Conservation (phyloP, 2,329 filamentous ascomycete genomes). For the Microsporum audouinii region DNA sequence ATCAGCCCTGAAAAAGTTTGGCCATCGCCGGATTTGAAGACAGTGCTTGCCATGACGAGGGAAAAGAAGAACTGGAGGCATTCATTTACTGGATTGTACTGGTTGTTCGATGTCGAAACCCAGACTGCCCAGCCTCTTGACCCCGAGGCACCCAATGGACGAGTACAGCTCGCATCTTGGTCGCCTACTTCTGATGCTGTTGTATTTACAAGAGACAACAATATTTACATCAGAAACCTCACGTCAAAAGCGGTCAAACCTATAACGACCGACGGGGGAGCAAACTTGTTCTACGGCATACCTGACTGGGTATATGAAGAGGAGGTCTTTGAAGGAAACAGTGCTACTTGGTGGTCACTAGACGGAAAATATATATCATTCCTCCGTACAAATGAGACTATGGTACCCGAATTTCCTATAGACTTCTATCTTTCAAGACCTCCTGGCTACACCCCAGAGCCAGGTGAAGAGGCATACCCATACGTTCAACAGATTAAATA, state of each 20-base stretch:
- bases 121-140: conserved; percentile 70
- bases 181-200: conserved; percentile 76
- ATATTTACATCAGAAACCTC: conserved; percentile 68
- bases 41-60: conserved; percentile 70
- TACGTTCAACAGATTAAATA: conserved; percentile 92
- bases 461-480: conserved; percentile 77
- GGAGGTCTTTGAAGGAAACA: conserved; percentile 68
- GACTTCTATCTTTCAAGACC: conserved; percentile 87
- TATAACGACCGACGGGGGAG: conserved; percentile 77
- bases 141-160: conserved; percentile 50
- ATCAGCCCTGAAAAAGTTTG: conserved; percentile 52
- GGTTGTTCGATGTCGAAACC: conserved; percentile 77
- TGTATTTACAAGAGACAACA: conserved; percentile 84
- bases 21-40: conserved; percentile 74
- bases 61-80: conserved; percentile 73
- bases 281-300: conserved; percentile 85
- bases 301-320: conserved; percentile 96
- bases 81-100: conserved; percentile 77
- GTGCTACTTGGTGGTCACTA: conserved; percentile 88
- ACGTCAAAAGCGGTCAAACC: conserved; percentile 50
- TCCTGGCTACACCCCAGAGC: conserved; percentile 55
- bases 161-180: conserved; percentile 78
- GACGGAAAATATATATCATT: conserved; percentile 86
- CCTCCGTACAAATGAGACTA: conserved; percentile 83
- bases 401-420: conserved; percentile 81